These are phyloP conservation scores for Apiospora saccharicola DNA, from an alignment of 2,329 filamentous ascomycete genomes.

Conservation along the genomic window DNA sequence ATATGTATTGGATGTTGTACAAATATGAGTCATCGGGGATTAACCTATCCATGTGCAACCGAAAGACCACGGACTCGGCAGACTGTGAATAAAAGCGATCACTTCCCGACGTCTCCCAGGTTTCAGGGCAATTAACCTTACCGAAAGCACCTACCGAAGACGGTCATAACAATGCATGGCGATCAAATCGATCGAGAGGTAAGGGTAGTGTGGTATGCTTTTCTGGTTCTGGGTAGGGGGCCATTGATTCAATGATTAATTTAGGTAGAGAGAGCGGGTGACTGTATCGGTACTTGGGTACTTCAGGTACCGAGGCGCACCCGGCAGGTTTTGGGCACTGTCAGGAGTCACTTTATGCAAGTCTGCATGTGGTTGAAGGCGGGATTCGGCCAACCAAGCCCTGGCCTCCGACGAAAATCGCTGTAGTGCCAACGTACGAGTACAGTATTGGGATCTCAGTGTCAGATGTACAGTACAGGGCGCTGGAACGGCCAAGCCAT, in stretches of 20 bases:
- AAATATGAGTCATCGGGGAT: neutral
- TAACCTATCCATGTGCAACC: conserved; percentile 12
- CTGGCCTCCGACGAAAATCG: neutral
- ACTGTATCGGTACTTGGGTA: neutral
- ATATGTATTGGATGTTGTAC: conserved; percentile 3
- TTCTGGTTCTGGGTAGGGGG: neutral
- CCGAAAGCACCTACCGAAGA: neutral
- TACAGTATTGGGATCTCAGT: neutral
- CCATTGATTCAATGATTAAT: neutral
- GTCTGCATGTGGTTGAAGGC: conserved; percentile 16
- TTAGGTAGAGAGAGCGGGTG: neutral
- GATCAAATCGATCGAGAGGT: conserved; percentile 7
- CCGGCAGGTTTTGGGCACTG: neutral
- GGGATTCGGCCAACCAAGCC: conserved; percentile 5
- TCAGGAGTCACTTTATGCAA: neutral
- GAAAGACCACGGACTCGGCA: neutral
- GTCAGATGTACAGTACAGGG: neutral
- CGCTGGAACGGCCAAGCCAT: neutral
- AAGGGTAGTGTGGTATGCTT: neutral
- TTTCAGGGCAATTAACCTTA: conserved; percentile 18
- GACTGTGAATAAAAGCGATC: neutral
- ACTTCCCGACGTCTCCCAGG: neutral
- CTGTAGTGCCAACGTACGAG: neutral
- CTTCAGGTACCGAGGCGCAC: conserved; percentile 13
- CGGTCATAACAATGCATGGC: neutral